Evolutionary conservation across 768 basidiomycete species (phyloP).

Genomic region (Leccinum subgranulosum): DNA sequence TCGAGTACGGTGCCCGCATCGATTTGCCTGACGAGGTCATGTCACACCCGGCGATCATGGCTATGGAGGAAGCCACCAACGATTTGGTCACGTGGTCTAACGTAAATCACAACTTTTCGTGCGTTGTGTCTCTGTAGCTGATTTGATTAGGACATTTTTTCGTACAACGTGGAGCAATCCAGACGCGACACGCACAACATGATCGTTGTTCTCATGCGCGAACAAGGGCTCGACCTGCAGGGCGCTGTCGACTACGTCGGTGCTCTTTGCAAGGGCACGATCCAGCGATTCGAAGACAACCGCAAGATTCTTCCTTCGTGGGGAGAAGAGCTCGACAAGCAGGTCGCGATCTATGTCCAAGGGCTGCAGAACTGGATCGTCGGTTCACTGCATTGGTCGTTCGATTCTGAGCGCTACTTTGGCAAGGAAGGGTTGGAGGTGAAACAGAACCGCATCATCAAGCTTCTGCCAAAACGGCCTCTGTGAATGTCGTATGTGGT

Average conservation of each 20-base stretch:
- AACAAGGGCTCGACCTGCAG: conserved; percentile 56
- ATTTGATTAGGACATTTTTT: conserved; percentile 60
- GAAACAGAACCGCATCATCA: conserved; percentile 51
- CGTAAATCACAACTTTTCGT: conserved; percentile 18
- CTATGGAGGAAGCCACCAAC: conserved; percentile 45
- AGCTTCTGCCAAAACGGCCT: conserved; percentile 43
- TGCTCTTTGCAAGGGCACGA: conserved; percentile 52
- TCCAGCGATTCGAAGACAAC: conserved; percentile 50
- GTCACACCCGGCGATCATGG: conserved; percentile 45
- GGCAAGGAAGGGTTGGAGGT: conserved; percentile 52
- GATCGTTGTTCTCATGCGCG: conserved; percentile 65
- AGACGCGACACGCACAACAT: conserved; percentile 70
- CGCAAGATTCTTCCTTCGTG: conserved; percentile 54
- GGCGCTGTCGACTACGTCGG: conserved; percentile 64
- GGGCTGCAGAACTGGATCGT: conserved; percentile 73
- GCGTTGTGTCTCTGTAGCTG: neutral
- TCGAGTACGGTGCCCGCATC: conserved; percentile 52
- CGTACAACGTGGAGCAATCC: conserved; percentile 73
- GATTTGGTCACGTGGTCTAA: conserved; percentile 53
- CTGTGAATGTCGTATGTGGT: conserved; percentile 12
- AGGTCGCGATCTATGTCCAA: conserved; percentile 55
- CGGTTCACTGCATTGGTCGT: conserved; percentile 72
- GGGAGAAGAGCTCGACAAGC: conserved; percentile 56
- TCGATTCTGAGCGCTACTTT: conserved; percentile 67
- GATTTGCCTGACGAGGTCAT: conserved; percentile 54